A percentile compares a stretch with the other conserved stretches of the same genome.
Evolutionary conservation across 2,329 filamentous ascomycete species (phyloP).

Genomic region (Aspergillus fructus): DNA sequence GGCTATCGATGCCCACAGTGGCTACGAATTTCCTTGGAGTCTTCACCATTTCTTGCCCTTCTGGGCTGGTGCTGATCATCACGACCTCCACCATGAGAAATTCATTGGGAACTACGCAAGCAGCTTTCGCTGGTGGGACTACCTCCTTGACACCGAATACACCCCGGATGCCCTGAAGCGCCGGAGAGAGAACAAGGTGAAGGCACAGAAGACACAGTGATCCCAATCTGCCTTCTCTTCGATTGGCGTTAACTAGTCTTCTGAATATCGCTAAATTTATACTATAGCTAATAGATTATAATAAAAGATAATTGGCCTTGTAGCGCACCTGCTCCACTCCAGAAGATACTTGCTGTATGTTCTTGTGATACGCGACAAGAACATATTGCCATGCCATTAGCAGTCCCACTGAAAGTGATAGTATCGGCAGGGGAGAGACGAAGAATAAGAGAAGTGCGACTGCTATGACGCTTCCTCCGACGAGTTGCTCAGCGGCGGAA

Average conservation of each 20-base stretch:
- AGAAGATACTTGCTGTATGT: neutral
- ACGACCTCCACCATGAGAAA: slow-evolving; percentile 96
- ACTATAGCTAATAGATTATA: no score
- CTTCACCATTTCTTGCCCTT: slow-evolving; percentile 93
- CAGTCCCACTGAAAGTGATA: neutral
- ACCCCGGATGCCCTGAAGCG: slow-evolving; percentile 81
- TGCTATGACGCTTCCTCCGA: neutral
- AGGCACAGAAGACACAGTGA: slow-evolving; percentile 30
- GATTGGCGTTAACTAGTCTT: no score
- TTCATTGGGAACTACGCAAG: slow-evolving; percentile 98
- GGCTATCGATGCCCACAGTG: slow-evolving; percentile 95
- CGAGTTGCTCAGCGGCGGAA: neutral
- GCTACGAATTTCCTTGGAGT: slow-evolving; percentile 98
- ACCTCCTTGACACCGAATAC: slow-evolving; percentile 86
- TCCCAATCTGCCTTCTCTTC: no score
- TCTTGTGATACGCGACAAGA: neutral
- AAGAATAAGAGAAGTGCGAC: neutral
- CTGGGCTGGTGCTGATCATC: slow-evolving; percentile 96
- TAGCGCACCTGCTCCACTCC: neutral
- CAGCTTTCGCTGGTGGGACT: slow-evolving; percentile 99
- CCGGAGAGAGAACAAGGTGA: slow-evolving; percentile 62
- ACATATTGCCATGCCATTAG: neutral
- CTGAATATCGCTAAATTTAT: no score
- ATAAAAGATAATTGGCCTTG: no score
- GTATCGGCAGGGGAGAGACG: neutral